Evolutionary conservation across 2,329 filamentous ascomycete genomes (phyloP), one percentile per base, ranked within the genome.

Genomic region (Sporothrix sp.): DNA sequence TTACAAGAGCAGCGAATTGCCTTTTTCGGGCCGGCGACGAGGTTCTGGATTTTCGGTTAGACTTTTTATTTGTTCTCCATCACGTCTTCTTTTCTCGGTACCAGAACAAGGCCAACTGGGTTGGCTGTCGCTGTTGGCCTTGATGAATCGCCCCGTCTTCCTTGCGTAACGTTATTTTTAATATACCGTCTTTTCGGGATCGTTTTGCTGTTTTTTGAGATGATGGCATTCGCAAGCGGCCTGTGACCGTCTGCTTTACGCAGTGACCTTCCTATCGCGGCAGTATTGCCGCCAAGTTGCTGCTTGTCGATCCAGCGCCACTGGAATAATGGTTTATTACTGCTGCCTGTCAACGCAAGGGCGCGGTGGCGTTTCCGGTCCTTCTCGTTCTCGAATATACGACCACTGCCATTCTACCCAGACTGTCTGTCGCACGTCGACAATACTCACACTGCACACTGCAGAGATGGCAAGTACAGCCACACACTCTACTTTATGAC

Each of bases 101-200:
- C 23, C 20, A 18, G 11, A 14, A n/a, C 25, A 8, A 11, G 13
- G 43, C 23, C 43, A 45, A 45, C 43, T n/a, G 33, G 43, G 43
- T 35, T 45, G 43, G 43, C 43, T n/a, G n/a, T n/a, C n/a, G n/a
- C n/a, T n/a, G n/a, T 43, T 43, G n/a, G 18, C 13, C 9, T 23
- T 32, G 8, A 16, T 43, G 37, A 36, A 9, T 16, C 20, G 28
- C 23, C 42, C n/a, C n/a, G n/a, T 30, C 23, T 42, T 20, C 21
- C 25, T 20, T 37, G 38, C 16, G 30, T 46, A 47, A 38, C 30
- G 38, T 23, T 48, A 40, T 18, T 40, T 28, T 48, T 48, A 48
- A 48, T 48, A 48, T 37, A 37, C 43, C 45, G 21, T 28, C 21
- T 10, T 43, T 43, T 27, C 30, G 20, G 42, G 35, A 35, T 35